A percentile compares a stretch with the other conserved stretches of the same genome.
These are phyloP conservation scores for Leptographium radiaticola DNA, from an alignment of 2,329 filamentous ascomycete genomes.

Conservation along the genomic window DNA sequence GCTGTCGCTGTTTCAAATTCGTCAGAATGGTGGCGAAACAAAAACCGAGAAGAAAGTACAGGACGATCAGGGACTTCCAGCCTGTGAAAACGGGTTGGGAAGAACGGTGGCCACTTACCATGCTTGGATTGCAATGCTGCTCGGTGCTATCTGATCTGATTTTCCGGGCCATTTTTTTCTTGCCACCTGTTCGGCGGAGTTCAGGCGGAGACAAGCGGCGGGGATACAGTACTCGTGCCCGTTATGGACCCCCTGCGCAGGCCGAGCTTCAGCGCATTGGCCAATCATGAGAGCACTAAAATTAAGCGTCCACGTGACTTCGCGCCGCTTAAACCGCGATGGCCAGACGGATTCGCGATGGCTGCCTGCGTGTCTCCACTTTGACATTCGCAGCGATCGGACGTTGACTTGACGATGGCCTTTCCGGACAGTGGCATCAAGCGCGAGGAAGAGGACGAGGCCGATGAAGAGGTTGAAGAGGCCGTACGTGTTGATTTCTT, in stretches of 20 bases:
- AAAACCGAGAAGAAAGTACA: not conserved
- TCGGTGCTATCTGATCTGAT: not conserved
- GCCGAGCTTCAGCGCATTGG: not conserved
- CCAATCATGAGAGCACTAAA: conserved; percentile 4
- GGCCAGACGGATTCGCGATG: not conserved
- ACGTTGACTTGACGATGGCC: conserved; percentile 15
- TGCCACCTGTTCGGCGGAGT: not conserved
- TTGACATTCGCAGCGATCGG: not conserved
- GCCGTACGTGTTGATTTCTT: conserved; percentile 4
- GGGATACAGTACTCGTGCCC: no score
- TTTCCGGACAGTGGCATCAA: conserved; percentile 17
- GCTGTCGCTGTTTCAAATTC: no score
- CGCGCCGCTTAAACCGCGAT: not conserved
- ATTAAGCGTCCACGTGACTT: conserved; percentile 3
- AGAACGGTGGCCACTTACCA: not conserved
- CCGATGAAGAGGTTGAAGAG: conserved; percentile 42
- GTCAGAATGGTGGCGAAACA: no score
- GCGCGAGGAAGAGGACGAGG: conserved; percentile 52
- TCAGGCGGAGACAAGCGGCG: conserved; percentile 6
- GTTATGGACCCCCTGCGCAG: not conserved
- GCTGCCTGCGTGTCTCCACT: conserved; percentile 6
- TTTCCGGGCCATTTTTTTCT: not conserved
- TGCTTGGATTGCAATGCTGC: not conserved
- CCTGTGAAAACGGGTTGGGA: no score
- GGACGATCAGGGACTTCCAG: no score